Evolutionary conservation across 179 eudicot genomes (phyloP), one percentile per base, ranked within the genome.

Genomic region (Dionaea muscipula): DNA sequence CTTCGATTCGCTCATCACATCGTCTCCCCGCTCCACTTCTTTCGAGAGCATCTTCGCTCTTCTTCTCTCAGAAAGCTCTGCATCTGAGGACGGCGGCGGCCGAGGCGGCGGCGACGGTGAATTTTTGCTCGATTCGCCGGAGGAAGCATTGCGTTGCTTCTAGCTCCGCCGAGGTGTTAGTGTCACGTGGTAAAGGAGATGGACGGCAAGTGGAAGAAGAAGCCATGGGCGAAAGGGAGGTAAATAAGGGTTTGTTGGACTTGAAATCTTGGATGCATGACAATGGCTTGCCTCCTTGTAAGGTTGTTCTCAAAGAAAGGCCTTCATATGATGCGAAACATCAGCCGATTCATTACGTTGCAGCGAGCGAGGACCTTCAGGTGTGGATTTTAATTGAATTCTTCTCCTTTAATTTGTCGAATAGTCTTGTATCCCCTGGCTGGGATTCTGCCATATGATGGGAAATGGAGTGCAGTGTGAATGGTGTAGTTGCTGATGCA

Each of bases 181-280:
- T 78, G 26, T 68, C 74, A 31, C 24, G 33, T 61, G 31, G 37
- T 64, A 8, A 55, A 61, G 54, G 70, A 53, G 31, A 70, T 47
- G 62, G 57, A 13, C 62, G 50, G 54, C 33, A 17, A 23, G 41
- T 33, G 23, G 23, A 11, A n/a, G 37, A 12, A 2, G 56, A 26
- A 18, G 37, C 11, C 19, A 26, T 1, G n/a, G 45, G 33, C 12
- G 52, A 45, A 12, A 20, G 51, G 15, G 46, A 36, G 9, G 82
- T n/a, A n/a, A n/a, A 63, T 47, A 75, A 63, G 6, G 80, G 69
- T 16, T 52, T 51, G 21, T 74, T 55, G 2, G 96, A 93, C 56
- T 71, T 93, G 74, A 88, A 78, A 57, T 39, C 75, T 26, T 93
- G 99, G 99, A 88, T 93, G 96, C 88, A 87, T 27, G 43, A 51